A percentile compares a stretch with the other conserved stretches of the same genome.
phyloP scores from a whole-genome alignment of 441 rosid genomes.

The Arabidopsis hybrid region DNA sequence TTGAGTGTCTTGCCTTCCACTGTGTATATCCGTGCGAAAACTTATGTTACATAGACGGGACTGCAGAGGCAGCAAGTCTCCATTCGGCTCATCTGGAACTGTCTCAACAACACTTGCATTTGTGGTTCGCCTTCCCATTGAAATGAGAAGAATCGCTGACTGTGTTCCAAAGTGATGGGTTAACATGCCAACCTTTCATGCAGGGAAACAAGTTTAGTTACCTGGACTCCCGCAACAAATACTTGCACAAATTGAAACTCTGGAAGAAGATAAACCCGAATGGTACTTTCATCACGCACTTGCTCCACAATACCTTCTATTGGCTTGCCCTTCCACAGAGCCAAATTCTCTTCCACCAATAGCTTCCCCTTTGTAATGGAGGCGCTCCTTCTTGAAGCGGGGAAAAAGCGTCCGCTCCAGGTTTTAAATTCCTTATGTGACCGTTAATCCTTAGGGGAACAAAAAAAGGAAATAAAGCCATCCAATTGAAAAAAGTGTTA shows the following conservation, averaged over 20 bases:
- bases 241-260: conserved; percentile 97
- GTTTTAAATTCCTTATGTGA: too few relatives aligned
- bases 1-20: too few relatives aligned
- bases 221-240: conserved; percentile 98
- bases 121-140: conserved; percentile 77
- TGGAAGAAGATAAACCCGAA: conserved; percentile 96
- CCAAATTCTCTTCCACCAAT: conserved; percentile 56
- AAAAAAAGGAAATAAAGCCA: too few relatives aligned
- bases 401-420: too few relatives aligned
- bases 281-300: conserved; percentile 96
- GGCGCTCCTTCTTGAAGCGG: too few relatives aligned
- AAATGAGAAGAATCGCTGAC: conserved; percentile 5
- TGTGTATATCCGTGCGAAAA: too few relatives aligned
- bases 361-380: conserved; percentile 65
- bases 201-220: conserved; percentile 28
- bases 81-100: conserved; percentile 58
- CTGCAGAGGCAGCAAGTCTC: conserved; percentile 79
- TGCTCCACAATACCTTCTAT: conserved; percentile 96
- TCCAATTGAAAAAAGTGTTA: too few relatives aligned
- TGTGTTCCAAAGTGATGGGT: neutral
- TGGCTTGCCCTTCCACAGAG: conserved; percentile 75
- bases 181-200: conserved; percentile 12
- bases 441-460: too few relatives aligned
- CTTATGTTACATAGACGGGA: conserved; percentile 38
- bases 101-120: conserved; percentile 59